Base-by-base conservation (phyloP, 805 yeast species). In the Cyberlindnera euphorbiiphila region DNA sequence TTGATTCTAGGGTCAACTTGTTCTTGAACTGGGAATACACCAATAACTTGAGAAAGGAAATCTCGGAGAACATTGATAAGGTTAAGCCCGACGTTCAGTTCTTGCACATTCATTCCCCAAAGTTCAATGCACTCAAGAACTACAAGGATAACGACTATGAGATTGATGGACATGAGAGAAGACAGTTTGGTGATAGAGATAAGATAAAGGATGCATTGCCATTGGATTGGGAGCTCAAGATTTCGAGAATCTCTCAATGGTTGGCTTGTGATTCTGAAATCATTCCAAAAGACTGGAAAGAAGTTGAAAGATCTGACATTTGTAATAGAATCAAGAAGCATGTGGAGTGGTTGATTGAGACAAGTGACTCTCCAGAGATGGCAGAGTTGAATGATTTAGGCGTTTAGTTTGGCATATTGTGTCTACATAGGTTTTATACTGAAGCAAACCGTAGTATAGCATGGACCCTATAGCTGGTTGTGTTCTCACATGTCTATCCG, bases 301-400 rank as follows among this genome's bases (percentile, higher is more conserved):
- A 42, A 17, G 27, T 39, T 15, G 48, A 46, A 20, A 51, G 56
- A 37, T 30, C 32, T 4, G 45, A 43, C 7, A 39, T 43, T 21
- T 54, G 59, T 45, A 40, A 33, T 9, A 45, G 56, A 29, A 47
- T 53, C 25, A 53, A 47, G 39, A 45, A 48, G 21, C 59, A 54
- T 25, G 59, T 54, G 12, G 46, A 45, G 1, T 54, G 50, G 50
- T 36, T 54, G 37, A 49, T 45, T 10, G 51, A 50, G 32, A 54
- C 57, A 3, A 50, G 56, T 50, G 59, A 54, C 32, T 40, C 56
- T 6, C 56, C 56, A 31, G 50, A 49, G 22, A 51, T 54, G 56
- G 57, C 53, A 1, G 27, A 38, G 20, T 25, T 54, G 25, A 47
- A 47, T 22, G 53, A 49, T 29, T 19, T 54, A 25, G 54, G 54